phyloP scores from a whole-genome alignment of 2,329 filamentous ascomycete genomes.

The Bipolaris cookei region DNA sequence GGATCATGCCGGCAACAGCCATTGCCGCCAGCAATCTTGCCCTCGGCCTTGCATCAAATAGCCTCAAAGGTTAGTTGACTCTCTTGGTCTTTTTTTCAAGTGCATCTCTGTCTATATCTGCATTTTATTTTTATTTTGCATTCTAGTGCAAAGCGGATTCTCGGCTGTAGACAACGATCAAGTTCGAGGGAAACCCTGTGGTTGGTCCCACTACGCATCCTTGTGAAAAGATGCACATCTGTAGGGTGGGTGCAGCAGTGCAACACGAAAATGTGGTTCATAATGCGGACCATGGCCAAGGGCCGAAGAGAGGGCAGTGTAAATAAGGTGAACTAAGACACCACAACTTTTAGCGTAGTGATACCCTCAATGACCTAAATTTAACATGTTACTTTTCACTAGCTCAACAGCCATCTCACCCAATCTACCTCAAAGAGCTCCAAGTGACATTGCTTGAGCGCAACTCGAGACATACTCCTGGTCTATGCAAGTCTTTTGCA shows the following conservation, averaged over 20 bases:
- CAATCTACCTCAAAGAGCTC: not conserved
- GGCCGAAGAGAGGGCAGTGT: not conserved
- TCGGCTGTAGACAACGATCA: not conserved
- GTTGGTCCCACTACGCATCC: not conserved
- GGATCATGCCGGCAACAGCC: not conserved
- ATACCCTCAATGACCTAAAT: not conserved
- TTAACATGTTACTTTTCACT: not conserved
- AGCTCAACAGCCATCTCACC: not conserved
- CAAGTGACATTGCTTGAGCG: not conserved
- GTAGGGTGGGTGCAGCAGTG: not conserved
- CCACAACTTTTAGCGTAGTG: not conserved
- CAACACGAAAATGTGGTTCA: not conserved
- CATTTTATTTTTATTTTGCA: not conserved
- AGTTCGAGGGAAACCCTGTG: too few relatives aligned
- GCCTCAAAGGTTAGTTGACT: slow-evolving; percentile 8
- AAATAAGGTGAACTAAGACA: not conserved
- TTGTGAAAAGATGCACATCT: not conserved
- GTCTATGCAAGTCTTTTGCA: not conserved
- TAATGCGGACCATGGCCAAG: not conserved
- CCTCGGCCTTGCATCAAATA: not conserved
- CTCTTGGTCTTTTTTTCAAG: not conserved
- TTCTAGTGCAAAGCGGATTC: not conserved
- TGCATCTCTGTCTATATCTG: not conserved
- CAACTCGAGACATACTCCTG: not conserved
- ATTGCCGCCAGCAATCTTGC: not conserved